Evolutionary conservation across 169 alveolate species (phyloP).

Genomic region (Eimeria acervulina): DNA sequence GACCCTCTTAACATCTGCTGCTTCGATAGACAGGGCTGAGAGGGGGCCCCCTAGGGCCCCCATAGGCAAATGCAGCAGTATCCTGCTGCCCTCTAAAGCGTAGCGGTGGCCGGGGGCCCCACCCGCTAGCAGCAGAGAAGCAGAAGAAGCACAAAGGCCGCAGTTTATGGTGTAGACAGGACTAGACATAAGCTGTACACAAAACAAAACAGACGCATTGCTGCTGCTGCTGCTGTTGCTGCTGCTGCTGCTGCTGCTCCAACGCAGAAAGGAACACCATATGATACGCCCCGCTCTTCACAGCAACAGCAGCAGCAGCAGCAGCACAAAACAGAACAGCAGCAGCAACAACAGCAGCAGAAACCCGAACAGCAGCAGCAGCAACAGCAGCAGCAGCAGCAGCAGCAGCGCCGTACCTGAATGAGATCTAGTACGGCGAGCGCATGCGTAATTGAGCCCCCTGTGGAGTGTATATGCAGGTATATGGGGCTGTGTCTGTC

Average conservation of each 20-base stretch:
- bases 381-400: not conserved
- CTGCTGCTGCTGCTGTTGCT: slow-evolving; percentile 47
- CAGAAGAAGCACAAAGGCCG: slow-evolving; percentile 63
- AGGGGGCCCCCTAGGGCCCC: slow-evolving; percentile 71
- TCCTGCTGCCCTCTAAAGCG: slow-evolving; percentile 57
- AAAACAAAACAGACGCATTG: not conserved
- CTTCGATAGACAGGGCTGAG: not conserved
- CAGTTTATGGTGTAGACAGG: slow-evolving; percentile 56
- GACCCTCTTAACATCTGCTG: slow-evolving; percentile 15
- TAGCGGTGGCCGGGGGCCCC: slow-evolving; percentile 66
- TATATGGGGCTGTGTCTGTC: not conserved
- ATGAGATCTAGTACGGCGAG: slow-evolving; percentile 61
- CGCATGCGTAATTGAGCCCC: slow-evolving; percentile 51
- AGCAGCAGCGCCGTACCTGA: slow-evolving; percentile 29
- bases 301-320: not conserved
- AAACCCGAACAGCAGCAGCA: not conserved
- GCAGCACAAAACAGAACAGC: not conserved
- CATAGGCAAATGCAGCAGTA: slow-evolving; percentile 60
- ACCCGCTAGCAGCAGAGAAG: slow-evolving; percentile 45
- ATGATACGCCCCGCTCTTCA: not conserved
- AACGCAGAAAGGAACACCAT: not conserved
- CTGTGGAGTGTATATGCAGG: slow-evolving; percentile 67
- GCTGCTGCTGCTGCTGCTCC: not conserved
- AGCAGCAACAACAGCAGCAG: not conserved
- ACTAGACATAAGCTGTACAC: slow-evolving; percentile 48